Base-by-base conservation (phyloP, 2,329 filamentous ascomycete species). In the Ascochyta koolunga region DNA sequence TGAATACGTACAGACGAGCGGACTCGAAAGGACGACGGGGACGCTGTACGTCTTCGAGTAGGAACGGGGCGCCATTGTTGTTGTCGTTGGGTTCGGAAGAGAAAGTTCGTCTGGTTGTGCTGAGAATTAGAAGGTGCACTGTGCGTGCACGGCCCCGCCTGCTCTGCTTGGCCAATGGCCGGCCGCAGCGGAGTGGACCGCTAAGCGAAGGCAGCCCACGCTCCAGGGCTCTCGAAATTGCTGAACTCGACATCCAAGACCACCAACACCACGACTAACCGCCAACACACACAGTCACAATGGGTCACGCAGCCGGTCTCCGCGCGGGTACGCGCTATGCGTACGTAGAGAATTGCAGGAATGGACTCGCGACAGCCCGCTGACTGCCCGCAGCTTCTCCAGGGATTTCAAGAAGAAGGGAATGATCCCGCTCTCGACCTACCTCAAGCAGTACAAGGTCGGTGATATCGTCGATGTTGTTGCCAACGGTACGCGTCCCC, bases 1-100 rank as follows among this genome's bases (percentile, higher is more conserved):
- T 56, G 24, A 58, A 64, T 88, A 96, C 93, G 90, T 89, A 98
- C 95, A 99, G 88, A 90, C 95, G 95, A 85, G 95, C 95, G 83
- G 93, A 93, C 90, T 98, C 95, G 87, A 96, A 98, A 78, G 95
- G 93, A 84, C 93, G 90, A 83, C 89, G 86, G 77, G 93, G 86
- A 96, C 92, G 89, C 96, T 96, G 81, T 96, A 96, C 86, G 95
- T 99, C 91, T 99, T 99, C 80, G 90, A 96, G 86, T 97, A 96
- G 75, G 89, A 89, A 79, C 88, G 77, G 69, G 74, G 75, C 61
- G 76, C 76, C 77, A 79, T 80, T 67, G 63, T 76, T 65, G 72
- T 72, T 69, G 68, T 68, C 66, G 69, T 67, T 69, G 65, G 40
- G 50, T 36, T 54, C 41, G 51, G 58, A 50, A 44, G 50, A 53